phyloP scores from a whole-genome alignment of 1,284 basidiomycete genomes.

The Ganoderma meredithae region DNA sequence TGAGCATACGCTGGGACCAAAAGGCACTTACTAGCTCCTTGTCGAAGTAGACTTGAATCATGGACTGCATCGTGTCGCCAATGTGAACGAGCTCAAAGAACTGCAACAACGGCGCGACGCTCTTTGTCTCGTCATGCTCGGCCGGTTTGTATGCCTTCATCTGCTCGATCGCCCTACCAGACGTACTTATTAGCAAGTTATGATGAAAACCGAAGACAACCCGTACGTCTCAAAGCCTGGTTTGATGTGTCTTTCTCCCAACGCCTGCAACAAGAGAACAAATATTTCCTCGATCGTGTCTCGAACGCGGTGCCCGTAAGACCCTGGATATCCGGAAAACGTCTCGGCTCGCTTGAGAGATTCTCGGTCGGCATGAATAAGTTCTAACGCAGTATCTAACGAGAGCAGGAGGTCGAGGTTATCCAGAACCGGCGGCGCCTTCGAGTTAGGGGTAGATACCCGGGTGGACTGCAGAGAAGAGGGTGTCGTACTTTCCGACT shows the following conservation, averaged over 20 bases:
- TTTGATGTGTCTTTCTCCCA: conserved; percentile 83
- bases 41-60: conserved; percentile 98
- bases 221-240: conserved; percentile 86
- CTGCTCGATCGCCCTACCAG: conserved; percentile 76
- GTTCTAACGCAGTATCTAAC: conserved; percentile 88
- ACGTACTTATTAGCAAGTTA: background rate
- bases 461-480: conserved; percentile 34
- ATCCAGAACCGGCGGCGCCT: conserved; percentile 49
- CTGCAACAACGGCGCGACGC: conserved; percentile 91
- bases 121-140: conserved; percentile 79
- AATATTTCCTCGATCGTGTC: conserved; percentile 95
- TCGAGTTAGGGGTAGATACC: conserved; percentile 32
- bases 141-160: conserved; percentile 90
- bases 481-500: conserved; percentile 24
- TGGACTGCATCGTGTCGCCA: conserved; percentile 96
- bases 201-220: background rate
- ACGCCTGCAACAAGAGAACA: conserved; percentile 80
- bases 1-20: background rate
- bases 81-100: conserved; percentile 98
- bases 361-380: conserved; percentile 93
- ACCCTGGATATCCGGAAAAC: conserved; percentile 86
- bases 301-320: conserved; percentile 80
- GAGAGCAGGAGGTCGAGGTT: conserved; percentile 90
- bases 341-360: conserved; percentile 92
- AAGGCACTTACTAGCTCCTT: conserved; percentile 78